phyloP scores from a whole-genome alignment of 768 basidiomycete species.

The Nevesoporus exiguus region DNA sequence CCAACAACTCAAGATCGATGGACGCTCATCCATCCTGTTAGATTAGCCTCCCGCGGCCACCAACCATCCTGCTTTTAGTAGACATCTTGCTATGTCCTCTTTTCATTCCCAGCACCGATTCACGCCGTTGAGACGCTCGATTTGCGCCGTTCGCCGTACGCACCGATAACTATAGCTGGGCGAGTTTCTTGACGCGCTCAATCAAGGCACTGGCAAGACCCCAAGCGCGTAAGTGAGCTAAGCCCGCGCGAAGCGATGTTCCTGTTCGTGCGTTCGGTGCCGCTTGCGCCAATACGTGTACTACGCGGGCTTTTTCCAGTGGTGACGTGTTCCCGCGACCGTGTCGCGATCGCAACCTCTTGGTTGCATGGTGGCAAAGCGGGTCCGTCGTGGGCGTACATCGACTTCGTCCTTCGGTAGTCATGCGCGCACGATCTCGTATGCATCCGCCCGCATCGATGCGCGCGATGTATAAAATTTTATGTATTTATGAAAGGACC shows the following conservation, averaged over 20 bases:
- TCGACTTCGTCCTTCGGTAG: slow-evolving; percentile 3
- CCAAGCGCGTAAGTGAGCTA: slow-evolving; percentile 6
- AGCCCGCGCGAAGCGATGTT: background rate
- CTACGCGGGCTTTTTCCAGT: slow-evolving; percentile 8
- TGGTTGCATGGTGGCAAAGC: slow-evolving; percentile 11
- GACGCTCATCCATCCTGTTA: slow-evolving; percentile 15
- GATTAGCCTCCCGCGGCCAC: slow-evolving; percentile 22
- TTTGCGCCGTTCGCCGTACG: background rate
- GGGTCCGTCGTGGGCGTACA: slow-evolving; percentile 10
- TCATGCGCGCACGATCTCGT: slow-evolving; percentile 10
- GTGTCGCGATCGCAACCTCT: slow-evolving; percentile 23
- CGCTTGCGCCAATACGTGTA: slow-evolving; percentile 1
- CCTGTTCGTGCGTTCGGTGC: slow-evolving; percentile 3
- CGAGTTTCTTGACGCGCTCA: background rate
- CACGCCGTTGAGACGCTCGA: slow-evolving; percentile 11
- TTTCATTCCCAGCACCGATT: background rate
- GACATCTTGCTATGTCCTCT: slow-evolving; percentile 9
- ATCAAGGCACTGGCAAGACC: background rate
- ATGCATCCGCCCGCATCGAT: background rate
- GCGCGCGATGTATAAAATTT: slow-evolving; percentile 4
- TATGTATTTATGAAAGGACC: slow-evolving; percentile 12
- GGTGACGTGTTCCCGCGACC: slow-evolving; percentile 24
- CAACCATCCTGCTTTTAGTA: slow-evolving; percentile 12
- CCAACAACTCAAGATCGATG: slow-evolving; percentile 17
- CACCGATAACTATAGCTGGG: background rate